Evolutionary conservation across 2,329 filamentous ascomycete species (phyloP).

Genomic region (Botryotinia convoluta): DNA sequence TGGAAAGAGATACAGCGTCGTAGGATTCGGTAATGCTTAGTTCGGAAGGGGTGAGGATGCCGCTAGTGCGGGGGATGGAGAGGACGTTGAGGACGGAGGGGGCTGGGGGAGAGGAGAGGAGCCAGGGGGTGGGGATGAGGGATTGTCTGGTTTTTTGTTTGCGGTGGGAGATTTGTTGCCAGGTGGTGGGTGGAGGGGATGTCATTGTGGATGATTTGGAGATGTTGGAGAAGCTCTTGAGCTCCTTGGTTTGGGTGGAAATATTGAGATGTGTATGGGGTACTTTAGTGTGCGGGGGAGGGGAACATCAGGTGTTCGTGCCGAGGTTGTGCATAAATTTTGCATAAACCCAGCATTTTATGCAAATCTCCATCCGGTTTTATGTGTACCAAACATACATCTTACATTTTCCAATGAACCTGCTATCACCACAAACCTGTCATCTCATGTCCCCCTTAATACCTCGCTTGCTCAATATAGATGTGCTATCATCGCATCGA

Average conservation of each 20-base stretch:
- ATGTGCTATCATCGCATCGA: not conserved
- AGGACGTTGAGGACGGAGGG: not conserved
- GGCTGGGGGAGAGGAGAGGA: not conserved
- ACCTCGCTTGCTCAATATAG: not conserved
- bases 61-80: not conserved
- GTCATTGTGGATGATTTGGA: not conserved
- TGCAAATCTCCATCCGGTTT: not conserved
- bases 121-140: not conserved
- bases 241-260: not conserved
- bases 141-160: not conserved
- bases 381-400: not conserved
- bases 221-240: not conserved
- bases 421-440: not conserved
- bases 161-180: not conserved
- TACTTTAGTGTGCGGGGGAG: not conserved
- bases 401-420: not conserved
- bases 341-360: not conserved
- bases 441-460: not conserved
- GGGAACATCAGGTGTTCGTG: not conserved
- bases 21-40: not conserved
- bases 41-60: not conserved
- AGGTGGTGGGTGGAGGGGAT: not conserved
- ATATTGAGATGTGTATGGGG: not conserved
- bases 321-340: not conserved
- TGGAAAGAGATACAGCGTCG: not conserved